Base-by-base conservation (phyloP, 176 grass and related monocot genomes). In the Zoysia japonica region DNA sequence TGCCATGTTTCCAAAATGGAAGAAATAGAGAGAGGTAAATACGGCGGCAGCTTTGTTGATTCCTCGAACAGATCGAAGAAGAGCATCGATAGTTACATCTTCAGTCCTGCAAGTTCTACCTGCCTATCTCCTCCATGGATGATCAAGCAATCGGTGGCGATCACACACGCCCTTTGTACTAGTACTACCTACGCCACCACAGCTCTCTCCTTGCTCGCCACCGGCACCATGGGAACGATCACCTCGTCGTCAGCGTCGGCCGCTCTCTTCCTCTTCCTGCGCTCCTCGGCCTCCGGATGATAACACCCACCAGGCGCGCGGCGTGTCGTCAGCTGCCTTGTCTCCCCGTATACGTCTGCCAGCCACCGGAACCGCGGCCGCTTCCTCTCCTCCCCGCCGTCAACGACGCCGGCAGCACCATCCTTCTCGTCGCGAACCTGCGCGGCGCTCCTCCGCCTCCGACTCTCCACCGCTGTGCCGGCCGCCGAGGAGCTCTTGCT, bases 341-440 rank as follows among this genome's bases (percentile, higher is more conserved):
- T 78, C 13, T 39, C 47, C 16, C 35, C 62, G 77, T 91, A 91
- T 39, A 91, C 70, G 37, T 15, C 77, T 8, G 78, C 72, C 67
- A 88, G 63, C 40, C 67, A 82, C 82, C 85, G 85, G 73, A 88
- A 85, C 81, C 82, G 71, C 47, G 72, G 73, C 78, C 74, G 67
- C 42, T 28, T 53, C 78, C 82, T 78, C 12, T 20, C 41, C 47
- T 69, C 73, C 3, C 68, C 76, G 47, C 42, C 68, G 60, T 37
- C 39, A 37, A 78, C 17, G 46, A 44, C 80, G n/a, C 37, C 80
- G n/a, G 17, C 17, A 1, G 45, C 45, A 6, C 44, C n/a, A 4
- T 12, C 73, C 49, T 65, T 51, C 15, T 15, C 48, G 35, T 2
- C 42, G 20, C 17, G 13, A 9, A 17, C 2, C 68, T 11, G 68